These are phyloP conservation scores for Gigaspora rosea DNA, from an alignment of 192 early-diverging fungal species.

Conservation along the genomic window DNA sequence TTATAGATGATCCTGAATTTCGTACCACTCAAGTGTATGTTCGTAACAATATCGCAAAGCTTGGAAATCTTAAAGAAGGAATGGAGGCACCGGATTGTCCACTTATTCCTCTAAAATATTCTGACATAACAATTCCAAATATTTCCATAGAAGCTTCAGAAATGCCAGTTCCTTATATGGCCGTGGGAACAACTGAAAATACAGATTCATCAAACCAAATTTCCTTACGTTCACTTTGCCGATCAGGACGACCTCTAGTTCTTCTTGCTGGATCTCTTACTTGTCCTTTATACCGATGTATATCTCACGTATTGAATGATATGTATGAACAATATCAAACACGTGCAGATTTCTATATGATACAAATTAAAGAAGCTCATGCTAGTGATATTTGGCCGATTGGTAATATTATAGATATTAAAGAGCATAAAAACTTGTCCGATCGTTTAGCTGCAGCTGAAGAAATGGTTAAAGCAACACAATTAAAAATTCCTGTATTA, in stretches of 20 bases:
- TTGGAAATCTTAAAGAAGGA: too few species aligned
- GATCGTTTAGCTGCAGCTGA: neutral
- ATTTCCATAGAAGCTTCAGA: neutral
- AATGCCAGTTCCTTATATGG: neutral
- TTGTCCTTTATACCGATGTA: too few species aligned
- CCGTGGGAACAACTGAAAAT: neutral
- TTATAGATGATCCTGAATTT: constrained; percentile 21
- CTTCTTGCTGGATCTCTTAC: neutral
- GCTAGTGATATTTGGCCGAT: too few species aligned
- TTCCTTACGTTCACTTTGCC: constrained; percentile 2
- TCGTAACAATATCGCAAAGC: neutral
- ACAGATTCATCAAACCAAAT: neutral
- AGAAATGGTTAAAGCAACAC: neutral
- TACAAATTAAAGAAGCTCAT: too few species aligned
- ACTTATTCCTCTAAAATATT: too few species aligned
- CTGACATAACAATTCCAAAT: too few species aligned
- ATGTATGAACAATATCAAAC: too few species aligned
- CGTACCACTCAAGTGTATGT: constrained; percentile 10
- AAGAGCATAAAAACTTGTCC: neutral
- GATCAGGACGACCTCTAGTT: constrained; percentile 15
- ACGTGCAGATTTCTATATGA: too few species aligned
- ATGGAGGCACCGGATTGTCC: too few species aligned
- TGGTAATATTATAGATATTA: neutral
- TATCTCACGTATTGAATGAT: too few species aligned
- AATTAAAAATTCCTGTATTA: neutral